Base-by-base conservation (phyloP, 306 rosid species). In the Ochetophila trinervis region DNA sequence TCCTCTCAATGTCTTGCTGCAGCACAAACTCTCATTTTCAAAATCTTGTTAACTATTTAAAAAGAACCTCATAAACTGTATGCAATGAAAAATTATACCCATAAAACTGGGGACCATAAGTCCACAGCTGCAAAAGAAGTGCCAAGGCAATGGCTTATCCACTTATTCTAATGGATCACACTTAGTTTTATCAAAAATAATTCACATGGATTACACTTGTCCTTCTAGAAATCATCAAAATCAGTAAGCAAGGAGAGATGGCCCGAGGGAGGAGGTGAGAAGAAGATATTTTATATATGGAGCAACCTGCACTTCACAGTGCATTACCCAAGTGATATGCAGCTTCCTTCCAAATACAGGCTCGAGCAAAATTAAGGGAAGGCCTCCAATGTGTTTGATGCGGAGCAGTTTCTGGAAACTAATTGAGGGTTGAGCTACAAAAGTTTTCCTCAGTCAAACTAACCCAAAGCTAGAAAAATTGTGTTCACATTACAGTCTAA, bases 1-100 rank as follows among this genome's bases (percentile, higher is more conserved):
- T 68, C 83, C 83, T 57, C 75, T 78, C 79, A 93, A 66, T 71
- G 94, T 84, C 81, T 86, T 93, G 32, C 98, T 93, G 94, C 82
- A 76, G 44, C 51, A 62, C 15, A 74, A 68, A 79, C 42, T 20
- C 34, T 51, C 50, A 23, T 10, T 15, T 53, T 57, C 34, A 59
- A 7, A 35, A 47, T 68, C 59, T 54, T 53, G 40, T 45, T 8
- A 17, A 55, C 32, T 17, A 48, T 21, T 44, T 27, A 40, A 8
- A 8, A 67, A 67, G 36, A 40, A 47, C 54, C 45, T 23, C 45
- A 55, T 24, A 2, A 56, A 50, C 37, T 16, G n/a, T 17, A 47
- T 18, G 57, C 22, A 35, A 9, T 10, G 21, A 30, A 51, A 23
- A 8, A 34, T 69, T 24, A 22, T n/a, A 51, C 21, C 53, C 45